Percentiles rank a stretch among this genome's conserved stretches.
These are phyloP conservation scores for Tricholoma furcatifolium DNA, from an alignment of 768 basidiomycete species.

Conservation along the genomic window DNA sequence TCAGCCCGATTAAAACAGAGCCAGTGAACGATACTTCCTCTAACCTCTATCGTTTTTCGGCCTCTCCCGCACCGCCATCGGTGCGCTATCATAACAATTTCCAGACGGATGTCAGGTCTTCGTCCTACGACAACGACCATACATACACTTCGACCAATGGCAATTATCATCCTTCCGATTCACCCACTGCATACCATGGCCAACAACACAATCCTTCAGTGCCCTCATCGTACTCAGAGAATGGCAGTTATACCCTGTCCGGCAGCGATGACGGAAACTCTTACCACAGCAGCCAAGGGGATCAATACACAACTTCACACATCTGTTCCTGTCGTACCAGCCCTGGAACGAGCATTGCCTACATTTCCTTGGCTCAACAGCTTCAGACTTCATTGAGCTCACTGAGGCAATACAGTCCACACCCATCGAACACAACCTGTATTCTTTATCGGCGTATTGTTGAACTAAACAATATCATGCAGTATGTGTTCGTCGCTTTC, in stretches of 20 bases:
- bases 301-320: conserved; percentile 32
- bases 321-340: conserved; percentile 65
- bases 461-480: conserved; percentile 62
- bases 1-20: conserved; percentile 71
- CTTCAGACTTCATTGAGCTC: conserved; percentile 56
- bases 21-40: conserved; percentile 47
- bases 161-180: conserved; percentile 19
- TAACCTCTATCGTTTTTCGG: conserved; percentile 69
- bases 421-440: conserved; percentile 53
- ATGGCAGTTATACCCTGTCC: conserved; percentile 33
- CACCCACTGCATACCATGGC: conserved; percentile 27
- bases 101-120: conserved; percentile 43
- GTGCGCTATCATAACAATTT: conserved; percentile 54
- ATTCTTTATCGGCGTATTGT: conserved; percentile 55
- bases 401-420: conserved; percentile 61
- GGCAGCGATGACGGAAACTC: conserved; percentile 38
- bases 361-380: conserved; percentile 62
- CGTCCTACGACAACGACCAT: conserved; percentile 37
- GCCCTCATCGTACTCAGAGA: conserved; percentile 38
- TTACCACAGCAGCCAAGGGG: conserved; percentile 35
- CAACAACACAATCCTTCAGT: conserved; percentile 22
- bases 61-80: conserved; percentile 51
- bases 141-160: conserved; percentile 18
- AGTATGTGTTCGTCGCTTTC: conserved; percentile 46
- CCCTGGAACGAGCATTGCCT: conserved; percentile 56